Evolutionary conservation across 257 asterid genomes (phyloP).

Genomic region (Fraxinus pennsylvanica): DNA sequence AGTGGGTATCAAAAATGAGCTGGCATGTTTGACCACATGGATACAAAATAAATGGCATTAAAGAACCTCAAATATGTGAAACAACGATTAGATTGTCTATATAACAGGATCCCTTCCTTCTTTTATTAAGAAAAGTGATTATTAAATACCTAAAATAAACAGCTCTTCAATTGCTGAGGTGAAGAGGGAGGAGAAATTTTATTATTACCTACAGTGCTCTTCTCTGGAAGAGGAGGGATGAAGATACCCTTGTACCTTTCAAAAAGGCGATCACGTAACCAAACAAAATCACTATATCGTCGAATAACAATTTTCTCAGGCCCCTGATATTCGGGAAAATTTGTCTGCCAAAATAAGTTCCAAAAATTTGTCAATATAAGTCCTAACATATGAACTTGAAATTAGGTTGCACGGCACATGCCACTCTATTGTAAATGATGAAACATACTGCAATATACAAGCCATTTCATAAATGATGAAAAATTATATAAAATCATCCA

Average conservation of each 20-base stretch:
- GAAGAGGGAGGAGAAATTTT: conserved; percentile 7
- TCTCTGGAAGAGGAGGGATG: conserved; percentile 99
- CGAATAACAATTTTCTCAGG: conserved; percentile 94
- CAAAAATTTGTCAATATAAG: conserved; percentile 13
- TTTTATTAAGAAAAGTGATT: neutral
- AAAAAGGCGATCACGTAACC: conserved; percentile 90
- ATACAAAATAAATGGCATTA: neutral
- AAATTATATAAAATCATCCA: conserved; percentile 5
- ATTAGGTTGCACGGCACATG: conserved; percentile 7
- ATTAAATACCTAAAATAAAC: conserved; percentile 16
- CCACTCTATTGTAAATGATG: conserved; percentile 12
- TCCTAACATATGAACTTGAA: conserved; percentile 11
- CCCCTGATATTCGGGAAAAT: conserved; percentile 80
- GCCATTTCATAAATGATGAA: neutral
- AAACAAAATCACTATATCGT: conserved; percentile 90
- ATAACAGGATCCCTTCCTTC: neutral
- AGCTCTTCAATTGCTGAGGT: conserved; percentile 22
- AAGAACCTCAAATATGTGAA: neutral
- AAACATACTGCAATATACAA: conserved; percentile 7
- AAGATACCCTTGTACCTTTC: conserved; percentile 92
- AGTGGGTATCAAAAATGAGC: neutral
- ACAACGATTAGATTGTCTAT: neutral
- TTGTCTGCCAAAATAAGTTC: conserved; percentile 61
- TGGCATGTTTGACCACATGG: neutral
- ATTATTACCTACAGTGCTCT: conserved; percentile 93